Percentiles rank a stretch among this genome's conserved stretches.
These are phyloP conservation scores for Elongisporangium undulatum DNA, from an alignment of 352 stramenopile species.

Conservation along the genomic window DNA sequence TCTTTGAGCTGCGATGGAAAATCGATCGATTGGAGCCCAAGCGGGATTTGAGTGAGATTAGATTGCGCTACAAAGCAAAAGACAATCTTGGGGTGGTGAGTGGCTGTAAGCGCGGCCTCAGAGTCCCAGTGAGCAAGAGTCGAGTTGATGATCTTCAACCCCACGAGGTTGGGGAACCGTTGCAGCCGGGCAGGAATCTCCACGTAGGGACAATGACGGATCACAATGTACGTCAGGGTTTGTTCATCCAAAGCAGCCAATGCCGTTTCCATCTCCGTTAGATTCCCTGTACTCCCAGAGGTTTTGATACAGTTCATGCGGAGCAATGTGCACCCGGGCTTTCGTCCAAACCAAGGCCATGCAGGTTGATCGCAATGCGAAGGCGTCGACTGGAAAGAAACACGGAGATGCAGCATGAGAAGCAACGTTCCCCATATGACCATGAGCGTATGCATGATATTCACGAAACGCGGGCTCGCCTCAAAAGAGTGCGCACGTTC, in stretches of 20 bases:
- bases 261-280: too few relatives aligned
- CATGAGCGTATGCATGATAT: too few relatives aligned
- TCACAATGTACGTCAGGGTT: conserved; percentile 19
- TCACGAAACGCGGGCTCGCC: too few relatives aligned
- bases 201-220: conserved; percentile 27
- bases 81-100: conserved; percentile 16
- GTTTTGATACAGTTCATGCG: conserved; percentile 20
- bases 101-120: conserved; percentile 16
- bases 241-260: too few relatives aligned
- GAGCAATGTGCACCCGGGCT: conserved; percentile 24
- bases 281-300: too few relatives aligned
- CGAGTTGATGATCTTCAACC: conserved; percentile 35
- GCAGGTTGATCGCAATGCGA: conserved; percentile 20
- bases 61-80: conserved; percentile 25
- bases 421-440: too few relatives aligned
- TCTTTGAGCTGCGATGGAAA: conserved; percentile 27
- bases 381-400: conserved; percentile 4
- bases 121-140: conserved; percentile 19
- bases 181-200: conserved; percentile 18
- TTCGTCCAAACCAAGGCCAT: conserved; percentile 18
- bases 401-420: conserved; percentile 10
- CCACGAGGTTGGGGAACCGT: conserved; percentile 17
- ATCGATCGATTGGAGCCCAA: conserved; percentile 24
- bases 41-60: conserved; percentile 27
- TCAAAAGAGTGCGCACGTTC: too few relatives aligned